Conservation (phyloP, 192 early-diverging fungal species). For the Lobulomyces angularis region DNA sequence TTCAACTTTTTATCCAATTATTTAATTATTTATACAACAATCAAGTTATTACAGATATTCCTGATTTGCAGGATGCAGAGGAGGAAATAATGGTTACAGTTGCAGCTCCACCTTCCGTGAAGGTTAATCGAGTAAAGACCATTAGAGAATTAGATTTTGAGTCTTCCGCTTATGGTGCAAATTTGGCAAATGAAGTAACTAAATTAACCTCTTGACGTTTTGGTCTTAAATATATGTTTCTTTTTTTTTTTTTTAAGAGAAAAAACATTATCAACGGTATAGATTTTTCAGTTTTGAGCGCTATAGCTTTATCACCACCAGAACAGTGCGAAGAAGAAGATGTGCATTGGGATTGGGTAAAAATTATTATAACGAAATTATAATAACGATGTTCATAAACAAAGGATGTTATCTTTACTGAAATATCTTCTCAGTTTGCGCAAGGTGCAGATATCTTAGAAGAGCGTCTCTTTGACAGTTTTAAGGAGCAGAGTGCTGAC, state of each 20-base stretch:
- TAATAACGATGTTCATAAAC: too few species aligned
- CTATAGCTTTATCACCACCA: conserved; percentile 22
- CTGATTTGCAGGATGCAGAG: conserved; percentile 30
- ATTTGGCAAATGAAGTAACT: conserved; percentile 20
- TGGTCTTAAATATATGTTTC: neutral
- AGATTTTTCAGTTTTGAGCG: conserved; percentile 23
- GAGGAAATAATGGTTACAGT: conserved; percentile 28
- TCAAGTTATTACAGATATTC: conserved; percentile 26
- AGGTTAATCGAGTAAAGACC: conserved; percentile 29
- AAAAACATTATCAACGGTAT: conserved; percentile 14
- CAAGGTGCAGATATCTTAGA: too few species aligned
- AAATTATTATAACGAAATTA: too few species aligned
- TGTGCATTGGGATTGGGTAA: conserved; percentile 36
- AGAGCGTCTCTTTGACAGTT: too few species aligned
- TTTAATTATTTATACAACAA: too few species aligned
- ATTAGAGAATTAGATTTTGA: conserved; percentile 29
- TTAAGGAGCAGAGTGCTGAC: too few species aligned
- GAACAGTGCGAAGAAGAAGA: conserved; percentile 26
- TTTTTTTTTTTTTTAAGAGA: conserved; percentile 7
- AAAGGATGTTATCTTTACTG: conserved; percentile 28
- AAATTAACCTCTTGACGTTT: neutral
- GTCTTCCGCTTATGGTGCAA: conserved; percentile 15
- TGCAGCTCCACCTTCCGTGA: conserved; percentile 26
- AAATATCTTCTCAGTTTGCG: too few species aligned
- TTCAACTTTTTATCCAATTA: too few species aligned